These are phyloP conservation scores for Chlorokybus atmophyticus DNA, from an alignment of 139 green algal genomes.

Conservation along the genomic window DNA sequence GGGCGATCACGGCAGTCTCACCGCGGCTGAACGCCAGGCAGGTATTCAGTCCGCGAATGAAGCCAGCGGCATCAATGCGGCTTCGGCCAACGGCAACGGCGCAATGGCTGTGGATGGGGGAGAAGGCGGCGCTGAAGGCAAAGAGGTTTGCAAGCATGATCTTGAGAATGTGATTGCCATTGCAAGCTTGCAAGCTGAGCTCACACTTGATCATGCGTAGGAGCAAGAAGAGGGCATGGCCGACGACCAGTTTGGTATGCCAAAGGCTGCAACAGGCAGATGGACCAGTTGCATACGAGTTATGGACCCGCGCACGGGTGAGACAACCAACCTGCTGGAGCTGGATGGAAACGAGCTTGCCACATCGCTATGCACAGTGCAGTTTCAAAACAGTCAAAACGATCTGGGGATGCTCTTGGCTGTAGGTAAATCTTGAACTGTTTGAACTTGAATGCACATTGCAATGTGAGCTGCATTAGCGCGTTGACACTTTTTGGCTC, in stretches of 20 bases:
- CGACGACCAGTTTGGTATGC: slow-evolving; percentile 49
- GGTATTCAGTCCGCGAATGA: slow-evolving; percentile 12
- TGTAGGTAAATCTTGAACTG: too few species aligned
- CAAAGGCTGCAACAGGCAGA: slow-evolving; percentile 44
- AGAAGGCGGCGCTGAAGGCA: too few species aligned
- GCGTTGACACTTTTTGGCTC: too few species aligned
- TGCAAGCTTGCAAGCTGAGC: too few species aligned
- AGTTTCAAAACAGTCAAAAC: too few species aligned
- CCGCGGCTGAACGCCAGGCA: slow-evolving; percentile 15
- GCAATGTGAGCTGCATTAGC: too few species aligned
- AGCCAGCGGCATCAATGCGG: too few species aligned
- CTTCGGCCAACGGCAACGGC: too few species aligned
- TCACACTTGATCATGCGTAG: not conserved
- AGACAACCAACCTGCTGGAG: slow-evolving; percentile 50
- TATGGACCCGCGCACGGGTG: slow-evolving; percentile 49
- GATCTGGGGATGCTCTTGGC: too few species aligned
- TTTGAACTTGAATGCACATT: too few species aligned
- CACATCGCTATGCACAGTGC: too few species aligned
- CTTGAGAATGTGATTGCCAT: too few species aligned
- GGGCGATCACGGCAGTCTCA: slow-evolving; percentile 56
- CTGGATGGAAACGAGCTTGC: slow-evolving; percentile 75
- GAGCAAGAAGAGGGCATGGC: slow-evolving; percentile 19
- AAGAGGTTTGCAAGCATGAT: not conserved
- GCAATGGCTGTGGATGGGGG: slow-evolving; percentile 1
- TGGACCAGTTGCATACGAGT: slow-evolving; percentile 85